Percentiles rank a stretch among this genome's conserved stretches.
phyloP scores from a whole-genome alignment of 2,329 filamentous ascomycete species.

The Ascochyta koolunga region DNA sequence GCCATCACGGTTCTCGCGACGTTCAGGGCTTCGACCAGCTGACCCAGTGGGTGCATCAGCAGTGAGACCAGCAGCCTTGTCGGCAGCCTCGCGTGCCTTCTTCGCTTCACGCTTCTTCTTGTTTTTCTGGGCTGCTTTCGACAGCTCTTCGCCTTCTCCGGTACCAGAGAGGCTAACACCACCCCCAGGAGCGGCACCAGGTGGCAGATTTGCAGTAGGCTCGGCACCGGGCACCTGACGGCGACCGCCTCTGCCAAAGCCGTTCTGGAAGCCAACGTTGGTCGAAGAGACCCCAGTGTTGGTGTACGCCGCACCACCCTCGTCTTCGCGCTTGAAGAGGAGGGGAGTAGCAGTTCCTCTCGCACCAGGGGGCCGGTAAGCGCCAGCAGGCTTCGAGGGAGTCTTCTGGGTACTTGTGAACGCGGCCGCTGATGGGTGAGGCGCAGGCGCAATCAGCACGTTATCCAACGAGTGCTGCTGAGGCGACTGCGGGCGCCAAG shows the following conservation, averaged over 20 bases:
- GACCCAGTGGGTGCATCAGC: conserved; percentile 40
- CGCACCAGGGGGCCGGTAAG: conserved; percentile 92
- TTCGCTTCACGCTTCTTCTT: conserved; percentile 98
- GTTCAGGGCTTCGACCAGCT: conserved; percentile 67
- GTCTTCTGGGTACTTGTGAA: conserved; percentile 90
- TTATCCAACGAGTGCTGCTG: conserved; percentile 68
- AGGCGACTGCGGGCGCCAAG: conserved; percentile 79
- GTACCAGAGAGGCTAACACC: conserved; percentile 70
- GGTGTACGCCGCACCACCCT: conserved; percentile 87
- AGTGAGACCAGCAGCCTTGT: conserved; percentile 47
- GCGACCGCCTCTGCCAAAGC: conserved; percentile 76
- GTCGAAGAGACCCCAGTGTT: conserved; percentile 76
- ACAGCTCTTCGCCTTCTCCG: conserved; percentile 71
- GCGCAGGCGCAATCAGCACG: conserved; percentile 75
- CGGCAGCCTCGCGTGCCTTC: conserved; percentile 82
- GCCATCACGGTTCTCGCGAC: conserved; percentile 56
- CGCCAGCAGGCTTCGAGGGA: conserved; percentile 94
- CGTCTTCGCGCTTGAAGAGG: conserved; percentile 96
- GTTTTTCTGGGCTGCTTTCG: conserved; percentile 89
- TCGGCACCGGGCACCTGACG: conserved; percentile 89
- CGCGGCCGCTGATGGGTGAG: conserved; percentile 80
- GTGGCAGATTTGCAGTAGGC: conserved; percentile 65
- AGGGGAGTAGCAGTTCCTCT: conserved; percentile 87
- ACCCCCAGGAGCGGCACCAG: conserved; percentile 72
- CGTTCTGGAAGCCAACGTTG: conserved; percentile 66